Base-by-base conservation (phyloP, 495 filamentous ascomycete species). In the Paragyromitra xinjiangensis region DNA sequence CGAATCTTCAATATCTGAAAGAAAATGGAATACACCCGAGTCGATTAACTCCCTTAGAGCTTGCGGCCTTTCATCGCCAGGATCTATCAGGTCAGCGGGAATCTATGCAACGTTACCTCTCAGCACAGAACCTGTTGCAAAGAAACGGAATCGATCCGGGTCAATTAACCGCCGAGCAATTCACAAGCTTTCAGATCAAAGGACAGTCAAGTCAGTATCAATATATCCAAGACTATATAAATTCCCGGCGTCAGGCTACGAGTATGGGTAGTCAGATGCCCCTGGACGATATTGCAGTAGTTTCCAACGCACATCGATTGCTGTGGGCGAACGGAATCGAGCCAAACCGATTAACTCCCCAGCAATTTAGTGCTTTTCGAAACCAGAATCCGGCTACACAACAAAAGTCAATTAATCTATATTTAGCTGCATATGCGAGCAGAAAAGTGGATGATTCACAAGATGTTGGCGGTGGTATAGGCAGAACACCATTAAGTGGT, bases 271-370 rank as follows among this genome's bases (percentile, higher is more conserved):
- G 44, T 0, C 11, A 34, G 29, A 34, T 34, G 2, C 4, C 29
- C 29, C 3, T 29, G n/a, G n/a, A n/a, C n/a, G n/a, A n/a, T n/a
- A n/a, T n/a, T n/a, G n/a, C n/a, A n/a, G n/a, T n/a, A n/a, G n/a
- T n/a, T n/a, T n/a, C n/a, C n/a, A n/a, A n/a, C n/a, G n/a, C n/a
- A n/a, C n/a, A n/a, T n/a, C n/a, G n/a, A n/a, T n/a, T n/a, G n/a
- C n/a, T n/a, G n/a, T n/a, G n/a, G 84, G 86, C 89, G 82, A 91
- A 92, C 85, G 93, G 93, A 81, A 90, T 55, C 19, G 22, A 55
- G 2, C 19, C 9, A 3, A 2, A 19, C 19, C 7, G 0, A 12
- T 55, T 26, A 0, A 29, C 19, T 29, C 22, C 5, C 19, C 1
- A 26, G 6, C 1, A 53, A 0, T 9, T 53, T 24, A 2, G 26